These are phyloP conservation scores for Friedmanniomyces endolithicus DNA, from an alignment of 495 filamentous ascomycete genomes.

Conservation along the genomic window DNA sequence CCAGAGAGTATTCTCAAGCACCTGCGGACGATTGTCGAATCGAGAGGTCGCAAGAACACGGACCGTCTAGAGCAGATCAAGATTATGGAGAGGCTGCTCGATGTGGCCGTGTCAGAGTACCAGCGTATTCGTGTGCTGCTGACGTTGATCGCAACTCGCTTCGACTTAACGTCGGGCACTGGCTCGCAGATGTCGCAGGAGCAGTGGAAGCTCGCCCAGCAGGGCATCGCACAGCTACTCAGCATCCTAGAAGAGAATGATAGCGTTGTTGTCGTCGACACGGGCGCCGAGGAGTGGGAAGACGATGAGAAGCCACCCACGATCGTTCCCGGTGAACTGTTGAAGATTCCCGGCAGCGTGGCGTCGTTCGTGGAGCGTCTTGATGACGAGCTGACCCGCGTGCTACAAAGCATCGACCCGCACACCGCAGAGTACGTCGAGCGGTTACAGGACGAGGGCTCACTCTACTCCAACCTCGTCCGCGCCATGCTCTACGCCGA, in stretches of 20 bases:
- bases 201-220: slow-evolving; percentile 91
- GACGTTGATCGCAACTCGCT: slow-evolving; percentile 83
- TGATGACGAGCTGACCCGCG: slow-evolving; percentile 93
- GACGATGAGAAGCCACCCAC: slow-evolving; percentile 88
- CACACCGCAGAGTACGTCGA: slow-evolving; percentile 99
- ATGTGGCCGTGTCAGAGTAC: slow-evolving; percentile 80
- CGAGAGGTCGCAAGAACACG: slow-evolving; percentile 96
- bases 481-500: slow-evolving; percentile 80
- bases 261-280: slow-evolving; percentile 71
- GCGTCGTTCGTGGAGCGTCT: slow-evolving; percentile 91
- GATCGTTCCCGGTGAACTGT: slow-evolving; percentile 55
- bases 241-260: slow-evolving; percentile 63
- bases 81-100: slow-evolving; percentile 90
- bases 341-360: slow-evolving; percentile 83
- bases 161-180: slow-evolving; percentile 75
- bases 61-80: slow-evolving; percentile 88
- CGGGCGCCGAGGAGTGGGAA: slow-evolving; percentile 95
- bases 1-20: slow-evolving; percentile 98
- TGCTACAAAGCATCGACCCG: slow-evolving; percentile 90
- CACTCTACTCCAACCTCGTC: slow-evolving; percentile 85
- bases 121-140: slow-evolving; percentile 88
- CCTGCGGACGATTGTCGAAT: slow-evolving; percentile 82
- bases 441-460: slow-evolving; percentile 75
- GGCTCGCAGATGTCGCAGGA: slow-evolving; percentile 84
- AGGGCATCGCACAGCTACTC: slow-evolving; percentile 66